These are phyloP conservation scores for Eremothecium cymbalariae DNA, from an alignment of 1,139 yeast species.

Conservation along the genomic window DNA sequence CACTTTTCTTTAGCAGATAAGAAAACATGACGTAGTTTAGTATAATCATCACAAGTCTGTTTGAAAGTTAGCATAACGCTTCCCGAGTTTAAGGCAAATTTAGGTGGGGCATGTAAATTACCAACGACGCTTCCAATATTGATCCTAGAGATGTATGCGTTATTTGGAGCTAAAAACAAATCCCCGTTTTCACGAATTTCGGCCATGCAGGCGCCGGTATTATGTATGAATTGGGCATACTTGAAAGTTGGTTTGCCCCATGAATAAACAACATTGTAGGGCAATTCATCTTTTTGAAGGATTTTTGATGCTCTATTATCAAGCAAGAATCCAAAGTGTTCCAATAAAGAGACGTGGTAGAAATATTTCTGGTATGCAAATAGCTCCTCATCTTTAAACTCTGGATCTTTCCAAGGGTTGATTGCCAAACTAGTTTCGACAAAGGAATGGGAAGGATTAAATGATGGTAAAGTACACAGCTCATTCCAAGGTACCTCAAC, in stretches of 20 bases:
- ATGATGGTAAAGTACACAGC: slow-evolving; percentile 61
- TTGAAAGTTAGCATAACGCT: slow-evolving; percentile 63
- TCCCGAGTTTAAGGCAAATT: slow-evolving; percentile 50
- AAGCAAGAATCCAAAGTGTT: slow-evolving; percentile 61
- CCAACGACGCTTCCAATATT: slow-evolving; percentile 34
- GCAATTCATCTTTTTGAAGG: slow-evolving; percentile 45
- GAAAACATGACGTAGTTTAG: slow-evolving; percentile 44
- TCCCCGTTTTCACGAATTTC: slow-evolving; percentile 79
- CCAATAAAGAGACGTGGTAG: slow-evolving; percentile 56
- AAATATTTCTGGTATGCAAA: slow-evolving; percentile 44
- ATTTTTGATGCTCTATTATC: slow-evolving; percentile 71
- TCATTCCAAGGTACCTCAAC: slow-evolving; percentile 95
- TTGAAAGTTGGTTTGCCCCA: slow-evolving; percentile 87
- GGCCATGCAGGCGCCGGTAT: slow-evolving; percentile 80
- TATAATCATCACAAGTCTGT: slow-evolving; percentile 49
- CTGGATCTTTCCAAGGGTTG: slow-evolving; percentile 59
- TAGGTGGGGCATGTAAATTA: slow-evolving; percentile 26
- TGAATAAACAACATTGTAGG: slow-evolving; percentile 58
- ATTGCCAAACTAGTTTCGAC: slow-evolving; percentile 56
- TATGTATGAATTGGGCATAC: slow-evolving; percentile 83
- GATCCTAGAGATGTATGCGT: slow-evolving; percentile 60
- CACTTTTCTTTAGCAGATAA: slow-evolving; percentile 49
- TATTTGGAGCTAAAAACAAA: slow-evolving; percentile 73
- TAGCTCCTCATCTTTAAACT: slow-evolving; percentile 39
- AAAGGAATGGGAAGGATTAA: slow-evolving; percentile 84